Evolutionary conservation across 2,329 filamentous ascomycete genomes (phyloP).

Genomic region (Keithomyces neogunnii): DNA sequence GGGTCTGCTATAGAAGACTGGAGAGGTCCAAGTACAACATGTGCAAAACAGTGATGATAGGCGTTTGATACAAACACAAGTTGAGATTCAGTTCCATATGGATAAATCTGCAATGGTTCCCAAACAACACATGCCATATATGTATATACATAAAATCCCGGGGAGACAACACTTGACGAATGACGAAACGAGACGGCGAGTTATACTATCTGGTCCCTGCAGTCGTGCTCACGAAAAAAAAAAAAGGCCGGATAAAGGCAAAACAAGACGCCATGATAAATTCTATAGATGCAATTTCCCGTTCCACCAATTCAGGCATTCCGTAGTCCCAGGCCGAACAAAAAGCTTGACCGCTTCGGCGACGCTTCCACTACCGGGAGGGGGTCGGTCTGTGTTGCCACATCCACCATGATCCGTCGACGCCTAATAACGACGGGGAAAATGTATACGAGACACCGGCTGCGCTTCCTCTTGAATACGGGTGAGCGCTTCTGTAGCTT

Average conservation of each 20-base stretch:
- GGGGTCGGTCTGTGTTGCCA: conserved; percentile 1
- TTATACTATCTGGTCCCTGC: no score
- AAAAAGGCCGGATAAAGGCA: not conserved
- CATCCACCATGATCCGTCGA: conserved; percentile 1
- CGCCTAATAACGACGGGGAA: not conserved
- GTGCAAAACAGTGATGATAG: no score
- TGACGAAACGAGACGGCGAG: no score
- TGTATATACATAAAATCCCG: no score
- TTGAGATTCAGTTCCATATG: no score
- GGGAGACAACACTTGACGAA: not conserved
- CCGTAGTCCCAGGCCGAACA: not conserved
- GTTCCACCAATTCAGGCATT: not conserved
- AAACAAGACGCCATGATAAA: not conserved
- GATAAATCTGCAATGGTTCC: no score
- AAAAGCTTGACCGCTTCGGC: not conserved
- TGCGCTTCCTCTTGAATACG: not conserved
- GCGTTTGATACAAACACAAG: no score
- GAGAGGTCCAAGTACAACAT: not conserved
- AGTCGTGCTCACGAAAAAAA: not conserved
- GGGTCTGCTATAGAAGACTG: conserved; percentile 46
- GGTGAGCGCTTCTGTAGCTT: not conserved
- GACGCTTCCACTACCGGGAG: not conserved
- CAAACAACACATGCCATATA: no score
- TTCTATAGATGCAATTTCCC: not conserved
- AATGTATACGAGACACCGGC: not conserved